Base-by-base conservation (phyloP, 805 yeast genomes). In the Barnettozyma wickerhamii region DNA sequence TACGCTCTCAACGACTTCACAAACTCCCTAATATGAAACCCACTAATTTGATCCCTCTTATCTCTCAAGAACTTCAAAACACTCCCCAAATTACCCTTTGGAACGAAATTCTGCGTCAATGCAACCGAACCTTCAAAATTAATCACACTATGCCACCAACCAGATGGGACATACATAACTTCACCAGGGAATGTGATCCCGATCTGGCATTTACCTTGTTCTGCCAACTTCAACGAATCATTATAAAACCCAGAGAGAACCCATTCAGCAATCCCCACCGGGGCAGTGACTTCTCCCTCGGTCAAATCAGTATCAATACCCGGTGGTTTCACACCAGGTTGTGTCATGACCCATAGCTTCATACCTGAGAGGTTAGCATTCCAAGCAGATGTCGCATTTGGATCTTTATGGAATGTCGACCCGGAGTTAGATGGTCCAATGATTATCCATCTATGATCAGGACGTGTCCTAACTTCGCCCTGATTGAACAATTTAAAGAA, bases 61-160 rank as follows among this genome's bases (percentile, higher is more conserved):
- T 75, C 69, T 52, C 79, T 75, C 55, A 89, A 72, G 53, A 89
- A 89, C 48, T 73, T 63, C 42, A 86, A 64, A 4, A 79, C 93
- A 28, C 70, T 65, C n/a, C 73, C 67, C 28, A 89, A 59, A 44
- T 78, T 77, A 32, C 76, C 71, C 30, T 58, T 57, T 0, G 96
- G 95, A 10, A 87, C 90, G 60, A 90, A 89, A 59, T 89, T 89
- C 49, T 87, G 95, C 0, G 97, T 89, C 52, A 89, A 63, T 0
- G 96, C 97, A 15, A 89, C 79, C n/a, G 80, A 69, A 55, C 83
- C 88, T 43, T 81, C 84, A 10, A 89, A 55, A 52, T 89, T 89
- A n/a, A 89, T 85, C 23, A 90, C 97, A 35, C 80, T 68, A 66
- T 89, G 97, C 97, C 97, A 89, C 97, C 97, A 89, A 1, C 95